Base-by-base conservation (phyloP, 805 yeast genomes). In the Yarrowia sp. region DNA sequence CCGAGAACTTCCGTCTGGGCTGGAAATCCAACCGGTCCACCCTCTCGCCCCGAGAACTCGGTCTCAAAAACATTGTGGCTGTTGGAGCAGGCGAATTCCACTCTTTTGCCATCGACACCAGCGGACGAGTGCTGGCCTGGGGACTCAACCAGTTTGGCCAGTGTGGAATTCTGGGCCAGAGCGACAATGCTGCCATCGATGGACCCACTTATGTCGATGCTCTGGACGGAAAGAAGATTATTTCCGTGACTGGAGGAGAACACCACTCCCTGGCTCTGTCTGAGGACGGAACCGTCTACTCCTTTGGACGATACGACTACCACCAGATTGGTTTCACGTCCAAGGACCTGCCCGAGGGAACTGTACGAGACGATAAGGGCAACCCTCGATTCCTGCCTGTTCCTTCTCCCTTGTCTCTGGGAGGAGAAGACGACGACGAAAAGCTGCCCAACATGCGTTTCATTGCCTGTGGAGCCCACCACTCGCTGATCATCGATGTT, bases 121-220 rank as follows among this genome's bases (percentile, higher is more conserved):
- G 85, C 38, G 90, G 88, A 44, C 81, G 81, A 36, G 91, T 95
- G 0, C 82, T 82, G 68, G 82, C 95, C 10, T 95, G 99, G 99
- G 99, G 99, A 8, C 81, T 95, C 71, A 95, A 95, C 74, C 98
- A 95, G 76, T 95, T 85, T 73, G 98, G 98, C 22, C 99, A 95
- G 78, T 91, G 98, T 80, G 98, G 97, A 66, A 80, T 87, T 24
- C 86, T 87, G 36, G 85, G 84, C 59, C 83, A 89, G 64, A 78
- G 77, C 16, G 76, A 75, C 16, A 97, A 96, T 22, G 89, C 95
- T 1, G 81, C 90, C 65, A 85, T 95, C 49, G 78, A 86, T 10
- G 83, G 80, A 61, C 98, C 99, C 26, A 89, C 92, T 0, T 82
- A 82, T 64, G 87, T 92, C 48, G 80, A 81, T n/a, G 79, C 81